Conservation (phyloP, 2,329 filamentous ascomycete species). For the Fusarium setosum region DNA sequence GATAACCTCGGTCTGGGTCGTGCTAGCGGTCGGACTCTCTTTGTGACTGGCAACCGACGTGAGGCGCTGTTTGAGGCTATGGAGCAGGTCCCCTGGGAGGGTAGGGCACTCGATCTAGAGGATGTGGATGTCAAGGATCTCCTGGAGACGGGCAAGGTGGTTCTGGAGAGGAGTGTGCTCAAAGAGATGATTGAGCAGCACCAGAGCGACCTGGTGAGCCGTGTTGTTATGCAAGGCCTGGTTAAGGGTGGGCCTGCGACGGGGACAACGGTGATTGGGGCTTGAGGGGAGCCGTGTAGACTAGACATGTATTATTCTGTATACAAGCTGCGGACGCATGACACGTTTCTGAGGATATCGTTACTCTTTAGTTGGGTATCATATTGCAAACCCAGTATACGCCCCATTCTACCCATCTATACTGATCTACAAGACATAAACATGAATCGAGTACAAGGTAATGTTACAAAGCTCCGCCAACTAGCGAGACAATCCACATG, state of each 20-base stretch:
- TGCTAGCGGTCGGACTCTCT: constrained; percentile 75
- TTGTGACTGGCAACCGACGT: constrained; percentile 74
- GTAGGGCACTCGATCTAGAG: constrained; percentile 74
- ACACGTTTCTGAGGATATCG: neutral
- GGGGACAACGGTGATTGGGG: constrained; percentile 53
- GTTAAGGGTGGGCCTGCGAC: constrained; percentile 47
- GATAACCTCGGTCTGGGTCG: constrained; percentile 76
- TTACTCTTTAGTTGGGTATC: constrained; percentile 19
- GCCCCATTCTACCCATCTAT: constrained; percentile 4
- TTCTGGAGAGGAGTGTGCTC: constrained; percentile 87
- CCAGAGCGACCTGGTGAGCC: constrained; percentile 71
- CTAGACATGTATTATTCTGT: constrained; percentile 46
- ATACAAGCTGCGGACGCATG: constrained; percentile 31
- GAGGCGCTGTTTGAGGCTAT: constrained; percentile 75
- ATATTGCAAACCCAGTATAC: neutral
- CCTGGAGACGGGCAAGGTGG: constrained; percentile 83
- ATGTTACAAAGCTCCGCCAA: constrained; percentile 84
- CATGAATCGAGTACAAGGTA: neutral
- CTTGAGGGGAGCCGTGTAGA: constrained; percentile 37
- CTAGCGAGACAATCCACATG: constrained; percentile 91
- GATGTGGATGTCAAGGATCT: constrained; percentile 97
- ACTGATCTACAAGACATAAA: constrained; percentile 34
- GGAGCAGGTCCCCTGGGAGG: constrained; percentile 71
- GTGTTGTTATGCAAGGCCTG: constrained; percentile 57
- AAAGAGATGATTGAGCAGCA: constrained; percentile 79